Evolutionary conservation across 1,284 basidiomycete genomes (phyloP).

Genomic region (Trichosporon sp.): DNA sequence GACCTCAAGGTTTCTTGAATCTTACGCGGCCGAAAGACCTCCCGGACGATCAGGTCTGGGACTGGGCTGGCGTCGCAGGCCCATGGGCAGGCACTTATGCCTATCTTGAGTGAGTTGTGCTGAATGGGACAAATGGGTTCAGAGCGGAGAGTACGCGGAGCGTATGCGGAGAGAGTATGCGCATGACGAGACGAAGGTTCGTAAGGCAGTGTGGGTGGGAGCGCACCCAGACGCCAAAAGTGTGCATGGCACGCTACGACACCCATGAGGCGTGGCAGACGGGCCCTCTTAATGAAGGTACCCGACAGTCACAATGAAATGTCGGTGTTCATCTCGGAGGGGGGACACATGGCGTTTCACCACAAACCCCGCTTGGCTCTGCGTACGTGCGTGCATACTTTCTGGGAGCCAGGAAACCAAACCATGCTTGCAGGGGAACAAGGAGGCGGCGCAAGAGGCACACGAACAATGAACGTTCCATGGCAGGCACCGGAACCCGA

Average conservation of each 20-base stretch:
- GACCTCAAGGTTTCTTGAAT: background rate
- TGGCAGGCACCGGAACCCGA: background rate
- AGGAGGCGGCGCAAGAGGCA: background rate
- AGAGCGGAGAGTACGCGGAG: background rate
- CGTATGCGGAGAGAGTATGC: background rate
- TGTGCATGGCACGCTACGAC: background rate
- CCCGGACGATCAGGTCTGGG: constrained; percentile 28
- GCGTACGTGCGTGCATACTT: background rate
- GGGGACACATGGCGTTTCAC: background rate
- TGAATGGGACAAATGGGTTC: background rate
- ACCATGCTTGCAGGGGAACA: background rate
- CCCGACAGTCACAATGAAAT: background rate
- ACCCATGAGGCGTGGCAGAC: background rate
- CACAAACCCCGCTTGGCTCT: background rate
- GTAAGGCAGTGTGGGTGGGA: background rate
- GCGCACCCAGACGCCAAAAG: background rate
- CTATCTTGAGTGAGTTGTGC: constrained; percentile 39
- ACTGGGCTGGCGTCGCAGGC: constrained; percentile 42
- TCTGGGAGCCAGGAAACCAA: background rate
- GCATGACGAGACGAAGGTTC: background rate
- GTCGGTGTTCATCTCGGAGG: background rate
- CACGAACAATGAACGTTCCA: background rate
- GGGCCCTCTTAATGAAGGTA: background rate
- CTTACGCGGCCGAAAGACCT: constrained; percentile 6
- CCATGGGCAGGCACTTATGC: constrained; percentile 43